A percentile compares a stretch with the other conserved stretches of the same genome.
These are phyloP conservation scores for Chernovozyma aurita DNA, from an alignment of 1,139 yeast genomes.

Conservation along the genomic window DNA sequence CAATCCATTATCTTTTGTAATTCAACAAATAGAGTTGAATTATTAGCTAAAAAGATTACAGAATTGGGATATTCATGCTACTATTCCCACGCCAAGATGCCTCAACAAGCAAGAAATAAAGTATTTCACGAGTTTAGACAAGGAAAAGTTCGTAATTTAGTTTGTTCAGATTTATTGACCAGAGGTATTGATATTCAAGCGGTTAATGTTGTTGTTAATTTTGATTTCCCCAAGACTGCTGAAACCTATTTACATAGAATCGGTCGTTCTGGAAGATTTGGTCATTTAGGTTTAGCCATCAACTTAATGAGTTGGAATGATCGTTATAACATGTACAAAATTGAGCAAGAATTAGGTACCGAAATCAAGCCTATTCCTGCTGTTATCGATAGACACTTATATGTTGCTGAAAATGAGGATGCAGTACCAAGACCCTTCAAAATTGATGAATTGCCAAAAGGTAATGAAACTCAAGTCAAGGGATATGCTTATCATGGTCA, in stretches of 20 bases:
- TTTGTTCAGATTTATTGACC: slow-evolving; percentile 92
- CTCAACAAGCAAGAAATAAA: slow-evolving; percentile 94
- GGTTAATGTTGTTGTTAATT: slow-evolving; percentile 94
- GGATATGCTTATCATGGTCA: slow-evolving; percentile 51
- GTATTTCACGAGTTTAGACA: slow-evolving; percentile 98
- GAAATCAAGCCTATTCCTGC: slow-evolving; percentile 97
- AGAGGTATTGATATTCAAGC: slow-evolving; percentile 99
- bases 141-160: slow-evolving; percentile 95
- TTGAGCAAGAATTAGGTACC: slow-evolving; percentile 96
- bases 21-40: slow-evolving; percentile 92
- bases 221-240: slow-evolving; percentile 97
- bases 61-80: slow-evolving; percentile 96
- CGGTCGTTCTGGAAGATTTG: slow-evolving; percentile 99
- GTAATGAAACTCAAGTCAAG: slow-evolving; percentile 35
- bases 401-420: slow-evolving; percentile 77
- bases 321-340: slow-evolving; percentile 86
- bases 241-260: slow-evolving; percentile 97
- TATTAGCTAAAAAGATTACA: slow-evolving; percentile 91
- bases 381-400: slow-evolving; percentile 78
- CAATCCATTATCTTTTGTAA: slow-evolving; percentile 96
- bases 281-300: slow-evolving; percentile 96
- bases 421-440: slow-evolving; percentile 87
- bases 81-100: slow-evolving; percentile 97
- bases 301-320: slow-evolving; percentile 97
- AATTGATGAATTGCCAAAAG: slow-evolving; percentile 59